A percentile compares a stretch with the other conserved stretches of the same genome.
Conservation (phyloP, 2,329 filamentous ascomycete genomes). For the Colletotrichum sansevieriae region DNA sequence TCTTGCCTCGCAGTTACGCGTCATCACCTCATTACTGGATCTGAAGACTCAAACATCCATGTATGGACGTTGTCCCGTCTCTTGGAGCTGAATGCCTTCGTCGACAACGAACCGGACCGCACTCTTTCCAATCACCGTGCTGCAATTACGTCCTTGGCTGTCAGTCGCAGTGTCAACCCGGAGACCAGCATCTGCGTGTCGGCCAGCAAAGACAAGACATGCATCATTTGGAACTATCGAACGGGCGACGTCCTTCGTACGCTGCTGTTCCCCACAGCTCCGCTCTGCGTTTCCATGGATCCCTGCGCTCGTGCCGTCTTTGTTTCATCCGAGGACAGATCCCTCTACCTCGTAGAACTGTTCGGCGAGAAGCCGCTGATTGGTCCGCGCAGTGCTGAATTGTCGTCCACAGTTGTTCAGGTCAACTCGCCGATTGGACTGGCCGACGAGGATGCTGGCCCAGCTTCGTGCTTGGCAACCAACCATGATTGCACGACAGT, state of each 20-base stretch:
- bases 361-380: conserved; percentile 69
- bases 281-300: conserved; percentile 81
- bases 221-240: conserved; percentile 93
- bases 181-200: conserved; percentile 88
- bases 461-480: conserved; percentile 76
- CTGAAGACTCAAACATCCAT: conserved; percentile 89
- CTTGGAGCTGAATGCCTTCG: conserved; percentile 69
- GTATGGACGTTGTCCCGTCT: conserved; percentile 88
- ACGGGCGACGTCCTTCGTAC: conserved; percentile 83
- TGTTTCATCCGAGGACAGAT: conserved; percentile 83
- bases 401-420: conserved; percentile 70
- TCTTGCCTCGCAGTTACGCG: conserved; percentile 80
- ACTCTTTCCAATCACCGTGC: conserved; percentile 84
- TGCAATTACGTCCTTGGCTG: conserved; percentile 74
- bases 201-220: conserved; percentile 86
- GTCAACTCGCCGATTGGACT: conserved; percentile 66
- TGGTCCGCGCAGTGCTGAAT: conserved; percentile 63
- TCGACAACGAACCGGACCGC: conserved; percentile 76
- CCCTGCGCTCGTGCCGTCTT: conserved; percentile 87
- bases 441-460: conserved; percentile 73
- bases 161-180: conserved; percentile 74
- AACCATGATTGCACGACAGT: conserved; percentile 87
- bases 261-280: conserved; percentile 80
- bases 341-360: conserved; percentile 84
- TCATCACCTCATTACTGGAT: conserved; percentile 81